Evolutionary conservation across 2,329 filamentous ascomycete species (phyloP).

Genomic region (Thyridium curvatum): DNA sequence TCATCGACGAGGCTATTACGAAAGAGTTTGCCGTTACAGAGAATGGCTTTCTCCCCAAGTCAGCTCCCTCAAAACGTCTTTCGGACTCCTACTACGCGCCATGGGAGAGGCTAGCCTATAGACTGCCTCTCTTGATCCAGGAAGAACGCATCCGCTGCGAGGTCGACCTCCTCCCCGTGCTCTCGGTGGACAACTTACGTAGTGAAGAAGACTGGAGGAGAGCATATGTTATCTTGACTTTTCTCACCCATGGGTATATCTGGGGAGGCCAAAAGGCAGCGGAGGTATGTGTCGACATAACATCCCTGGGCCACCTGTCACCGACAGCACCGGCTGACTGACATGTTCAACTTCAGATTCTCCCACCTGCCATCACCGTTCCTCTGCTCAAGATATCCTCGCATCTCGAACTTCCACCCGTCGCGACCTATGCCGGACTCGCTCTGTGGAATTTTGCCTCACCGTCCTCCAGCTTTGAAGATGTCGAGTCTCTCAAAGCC

Average conservation of each 20-base stretch:
- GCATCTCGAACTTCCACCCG: conserved; percentile 74
- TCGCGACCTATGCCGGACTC: conserved; percentile 82
- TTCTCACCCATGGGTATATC: conserved; percentile 79
- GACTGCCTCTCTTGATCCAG: conserved; percentile 62
- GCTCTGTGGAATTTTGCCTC: conserved; percentile 81
- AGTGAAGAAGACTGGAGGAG: conserved; percentile 71
- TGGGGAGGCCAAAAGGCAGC: conserved; percentile 76
- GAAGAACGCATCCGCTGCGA: conserved; percentile 23
- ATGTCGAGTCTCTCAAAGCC: conserved; percentile 63
- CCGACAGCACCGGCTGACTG: too few species aligned
- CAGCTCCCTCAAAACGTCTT: conserved; percentile 59
- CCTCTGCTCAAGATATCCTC: conserved; percentile 68
- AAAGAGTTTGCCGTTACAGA: conserved; percentile 31
- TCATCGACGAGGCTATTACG: conserved; percentile 12
- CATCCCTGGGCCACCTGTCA: too few species aligned
- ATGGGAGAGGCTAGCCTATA: conserved; percentile 68
- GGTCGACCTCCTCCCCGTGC: too few species aligned
- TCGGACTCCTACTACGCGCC: conserved; percentile 67
- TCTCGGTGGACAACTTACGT: conserved; percentile 39
- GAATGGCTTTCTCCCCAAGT: conserved; percentile 72
- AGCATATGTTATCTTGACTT: conserved; percentile 72
- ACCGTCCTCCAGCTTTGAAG: conserved; percentile 31
- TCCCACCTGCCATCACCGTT: conserved; percentile 71
- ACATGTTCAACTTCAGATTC: conserved; percentile 31
- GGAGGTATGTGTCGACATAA: conserved; percentile 41